Base-by-base conservation (phyloP, 129 eudicot genomes). In the Flaveria linearis region DNA sequence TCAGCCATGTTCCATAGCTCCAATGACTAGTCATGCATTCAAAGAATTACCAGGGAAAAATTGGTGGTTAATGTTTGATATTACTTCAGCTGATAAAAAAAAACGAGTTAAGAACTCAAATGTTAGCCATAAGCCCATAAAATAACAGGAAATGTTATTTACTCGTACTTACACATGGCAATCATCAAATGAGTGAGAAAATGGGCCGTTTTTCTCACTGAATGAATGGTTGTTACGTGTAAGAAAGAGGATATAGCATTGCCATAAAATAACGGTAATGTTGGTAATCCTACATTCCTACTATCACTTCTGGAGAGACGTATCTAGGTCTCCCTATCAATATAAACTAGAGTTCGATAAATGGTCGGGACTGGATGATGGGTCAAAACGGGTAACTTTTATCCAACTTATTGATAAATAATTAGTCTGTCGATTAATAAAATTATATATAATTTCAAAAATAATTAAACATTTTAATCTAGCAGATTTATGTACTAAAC, bases 1-100 rank as follows among this genome's bases (percentile, higher is more conserved):
- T 94, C 97, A 1, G 86, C 97, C 91, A 91, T 85, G 90, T 94
- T 89, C 98, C 98, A 94, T 51, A 91, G 77, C 87, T 91, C 98
- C 90, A 94, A 75, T 51, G 97, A 84, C 98, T 94, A 70, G 76
- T 70, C 62, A 42, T 8, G 11, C 58, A 56, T 73, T 28, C 39
- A 53, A 49, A 53, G 56, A 46, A 76, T 28, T 22, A 60, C n/a
- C 71, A 63, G 3, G n/a, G 50, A 68, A 56, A 52, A 80, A 58
- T 9, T 39, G 26, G 14, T 51, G 61, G 51, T 63, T 45, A 79
- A 52, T 65, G 49, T 17, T 36, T 18, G 33, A 12, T 17, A n/a
- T 72, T 30, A n/a, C 61, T 26, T 69, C 9, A 14, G 60, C 63
- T 14, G 23, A 28, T 9, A 13, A 57, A 33, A n/a, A 7, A 7